Conservation (phyloP, 2,329 filamentous ascomycete genomes). For the Colletotrichum chrysophilum region DNA sequence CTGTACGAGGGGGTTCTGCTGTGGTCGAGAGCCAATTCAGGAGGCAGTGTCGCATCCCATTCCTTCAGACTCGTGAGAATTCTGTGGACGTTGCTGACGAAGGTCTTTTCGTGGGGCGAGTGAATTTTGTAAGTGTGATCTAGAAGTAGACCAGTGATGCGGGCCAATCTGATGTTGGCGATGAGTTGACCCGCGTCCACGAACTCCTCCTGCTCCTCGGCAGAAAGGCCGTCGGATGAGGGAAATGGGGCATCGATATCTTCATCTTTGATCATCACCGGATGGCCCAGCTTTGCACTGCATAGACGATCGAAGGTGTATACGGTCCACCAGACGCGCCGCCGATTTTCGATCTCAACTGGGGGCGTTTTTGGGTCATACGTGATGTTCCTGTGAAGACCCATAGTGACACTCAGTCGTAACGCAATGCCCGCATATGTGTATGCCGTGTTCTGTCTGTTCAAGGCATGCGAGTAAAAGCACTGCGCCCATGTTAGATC, state of each 20-base stretch:
- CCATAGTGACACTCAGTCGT: slow-evolving; percentile 44
- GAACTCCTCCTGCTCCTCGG: slow-evolving; percentile 30
- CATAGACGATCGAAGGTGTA: slow-evolving; percentile 37
- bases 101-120: neutral
- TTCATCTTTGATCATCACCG: slow-evolving; percentile 31
- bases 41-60: neutral
- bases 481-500: slow-evolving; percentile 30
- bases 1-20: neutral
- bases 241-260: slow-evolving; percentile 36
- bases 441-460: slow-evolving; percentile 37
- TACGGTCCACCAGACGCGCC: slow-evolving; percentile 38
- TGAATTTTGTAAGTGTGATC: neutral
- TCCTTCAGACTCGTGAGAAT: neutral
- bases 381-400: slow-evolving; percentile 41
- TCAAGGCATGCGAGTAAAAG: slow-evolving; percentile 36
- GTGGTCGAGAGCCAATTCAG: neutral
- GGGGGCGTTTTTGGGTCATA: slow-evolving; percentile 23
- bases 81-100: neutral
- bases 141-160: slow-evolving; percentile 27
- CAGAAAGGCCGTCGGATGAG: slow-evolving; percentile 29
- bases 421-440: slow-evolving; percentile 38
- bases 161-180: slow-evolving; percentile 30
- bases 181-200: slow-evolving; percentile 29
- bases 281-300: slow-evolving; percentile 33
- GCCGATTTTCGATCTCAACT: slow-evolving; percentile 48